Evolutionary conservation across 1,139 yeast genomes (phyloP).

Genomic region (Taphrina deformans): DNA sequence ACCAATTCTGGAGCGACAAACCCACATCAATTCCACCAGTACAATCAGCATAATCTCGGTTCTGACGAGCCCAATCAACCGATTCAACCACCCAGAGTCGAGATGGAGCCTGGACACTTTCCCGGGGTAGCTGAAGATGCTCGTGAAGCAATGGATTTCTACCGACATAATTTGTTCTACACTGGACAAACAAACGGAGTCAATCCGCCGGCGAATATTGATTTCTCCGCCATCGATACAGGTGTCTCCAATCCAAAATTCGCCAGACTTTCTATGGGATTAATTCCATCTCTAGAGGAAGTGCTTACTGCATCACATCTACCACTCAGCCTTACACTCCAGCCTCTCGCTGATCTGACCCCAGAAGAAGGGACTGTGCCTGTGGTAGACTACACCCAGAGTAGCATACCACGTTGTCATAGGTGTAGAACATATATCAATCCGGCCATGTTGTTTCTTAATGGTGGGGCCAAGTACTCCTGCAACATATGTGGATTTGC

Average conservation of each 20-base stretch:
- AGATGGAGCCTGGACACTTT: slow-evolving; percentile 8
- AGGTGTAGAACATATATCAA: slow-evolving; percentile 89
- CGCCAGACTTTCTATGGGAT: slow-evolving; percentile 77
- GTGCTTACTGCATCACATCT: slow-evolving; percentile 69
- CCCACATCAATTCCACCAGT: not conserved
- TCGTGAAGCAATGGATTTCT: not conserved
- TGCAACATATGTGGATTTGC: slow-evolving; percentile 89
- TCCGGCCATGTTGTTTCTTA: slow-evolving; percentile 71
- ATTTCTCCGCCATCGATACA: slow-evolving; percentile 70
- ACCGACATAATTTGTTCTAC: slow-evolving; percentile 13
- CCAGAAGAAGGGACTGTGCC: slow-evolving; percentile 61
- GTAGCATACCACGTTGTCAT: slow-evolving; percentile 63
- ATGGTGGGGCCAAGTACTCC: slow-evolving; percentile 62
- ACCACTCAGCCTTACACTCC: slow-evolving; percentile 76
- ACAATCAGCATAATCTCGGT: not conserved
- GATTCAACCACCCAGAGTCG: not conserved
- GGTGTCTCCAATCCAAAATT: slow-evolving; percentile 81
- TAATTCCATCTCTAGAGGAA: slow-evolving; percentile 73
- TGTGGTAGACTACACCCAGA: slow-evolving; percentile 58
- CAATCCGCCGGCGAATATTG: slow-evolving; percentile 71
- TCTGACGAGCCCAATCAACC: not conserved
- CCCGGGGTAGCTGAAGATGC: slow-evolving; percentile 8
- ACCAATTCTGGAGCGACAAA: not conserved
- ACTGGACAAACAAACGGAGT: slow-evolving; percentile 1
- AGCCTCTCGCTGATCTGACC: slow-evolving; percentile 73